Conservation (phyloP, 495 filamentous ascomycete species). For the Tuber melanosporum region DNA sequence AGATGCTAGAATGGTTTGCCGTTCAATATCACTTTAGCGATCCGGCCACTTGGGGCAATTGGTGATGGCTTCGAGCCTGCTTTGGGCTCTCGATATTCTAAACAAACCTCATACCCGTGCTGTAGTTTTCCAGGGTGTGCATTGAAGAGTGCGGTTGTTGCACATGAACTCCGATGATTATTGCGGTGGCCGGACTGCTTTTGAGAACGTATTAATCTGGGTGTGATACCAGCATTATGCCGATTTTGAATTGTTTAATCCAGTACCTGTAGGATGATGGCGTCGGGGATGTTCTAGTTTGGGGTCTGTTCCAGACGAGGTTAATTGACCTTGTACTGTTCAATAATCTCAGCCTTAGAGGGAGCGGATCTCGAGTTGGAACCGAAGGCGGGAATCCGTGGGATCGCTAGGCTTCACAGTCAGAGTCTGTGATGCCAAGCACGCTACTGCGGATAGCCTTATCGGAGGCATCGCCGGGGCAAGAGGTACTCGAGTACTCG, state of each 20-base stretch:
- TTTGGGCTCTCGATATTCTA: neutral
- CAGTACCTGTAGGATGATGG: neutral
- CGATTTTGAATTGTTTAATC: neutral
- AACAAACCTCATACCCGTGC: neutral
- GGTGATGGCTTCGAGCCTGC: neutral
- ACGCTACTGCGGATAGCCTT: neutral
- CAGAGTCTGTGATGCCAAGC: neutral
- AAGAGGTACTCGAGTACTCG: neutral
- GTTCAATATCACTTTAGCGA: neutral
- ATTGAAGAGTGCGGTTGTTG: neutral
- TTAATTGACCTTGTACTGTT: neutral
- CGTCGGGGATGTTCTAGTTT: neutral
- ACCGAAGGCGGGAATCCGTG: neutral
- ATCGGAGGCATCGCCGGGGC: neutral
- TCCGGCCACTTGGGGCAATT: neutral
- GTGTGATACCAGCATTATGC: neutral
- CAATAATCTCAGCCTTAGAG: neutral
- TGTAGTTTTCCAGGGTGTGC: neutral
- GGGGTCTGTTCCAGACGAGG: neutral
- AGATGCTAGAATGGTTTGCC: neutral
- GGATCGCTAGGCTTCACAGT: neutral
- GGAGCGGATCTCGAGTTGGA: neutral
- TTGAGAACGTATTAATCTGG: neutral
- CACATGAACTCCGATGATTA: neutral
- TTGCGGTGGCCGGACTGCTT: neutral